Base-by-base conservation (phyloP, 352 stramenopile genomes). In the Phytophthora syringae region DNA sequence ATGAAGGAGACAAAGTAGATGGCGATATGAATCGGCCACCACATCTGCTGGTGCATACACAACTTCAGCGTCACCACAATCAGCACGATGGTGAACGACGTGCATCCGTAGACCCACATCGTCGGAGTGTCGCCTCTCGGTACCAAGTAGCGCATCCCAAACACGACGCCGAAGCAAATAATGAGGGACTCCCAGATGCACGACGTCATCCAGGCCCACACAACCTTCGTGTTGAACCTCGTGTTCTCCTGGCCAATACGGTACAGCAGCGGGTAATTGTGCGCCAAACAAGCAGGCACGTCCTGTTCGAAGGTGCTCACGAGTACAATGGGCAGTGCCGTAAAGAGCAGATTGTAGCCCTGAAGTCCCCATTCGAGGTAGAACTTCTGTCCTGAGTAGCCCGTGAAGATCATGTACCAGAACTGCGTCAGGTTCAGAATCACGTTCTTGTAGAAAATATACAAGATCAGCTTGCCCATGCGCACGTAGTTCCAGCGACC, bases 361-460 rank as follows among this genome's bases (percentile, higher is more conserved):
- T 97, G 89, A 9, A 95, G 68, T 27, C 84, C 88, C 84, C 83
- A 93, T 57, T 96, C 88, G 25, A 95, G 76, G 60, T 86, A 95
- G 49, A 86, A 95, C 67, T 96, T 96, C 53, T 97, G 88, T 0
- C 89, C 86, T 15, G 88, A 95, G 59, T 92, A 97, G 37, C 86
- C 85, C 52, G 83, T 93, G 72, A 91, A 97, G 60, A 96, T 90
- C 81, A 97, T 95, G 77, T 97, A 98, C 83, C 86, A 97, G 76
- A 97, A 98, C 64, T 98, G 90, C 32, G 93, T 97, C 70, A 98
- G 76, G 65, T 96, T 97, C 69, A 98, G 86, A 70, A 98, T 95
- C 34, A 98, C 89, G 67, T 98, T 98, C 75, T 98, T 98, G 90
- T 98, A 98, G 69, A 98, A 98, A 40, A 93, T 96, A 75, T 98